Conservation (phyloP, 768 basidiomycete species). For the Amanita molliuscula region DNA sequence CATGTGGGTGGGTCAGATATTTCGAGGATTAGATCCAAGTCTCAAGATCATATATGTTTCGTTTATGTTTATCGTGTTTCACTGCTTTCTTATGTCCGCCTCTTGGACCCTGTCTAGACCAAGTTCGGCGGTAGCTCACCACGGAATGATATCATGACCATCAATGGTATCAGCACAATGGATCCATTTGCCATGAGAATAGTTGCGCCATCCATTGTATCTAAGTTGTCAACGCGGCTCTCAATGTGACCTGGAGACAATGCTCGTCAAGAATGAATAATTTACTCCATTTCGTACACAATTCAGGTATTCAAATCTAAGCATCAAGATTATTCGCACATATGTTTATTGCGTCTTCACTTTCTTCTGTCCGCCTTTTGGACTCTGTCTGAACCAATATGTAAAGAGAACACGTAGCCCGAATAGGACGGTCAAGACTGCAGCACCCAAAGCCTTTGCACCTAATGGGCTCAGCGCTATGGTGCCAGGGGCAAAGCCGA, state of each 20-base stretch:
- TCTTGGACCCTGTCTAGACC: conserved; percentile 6
- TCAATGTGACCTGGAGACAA: no score
- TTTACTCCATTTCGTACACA: no score
- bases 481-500: conserved; percentile 5
- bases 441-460: conserved; percentile 23
- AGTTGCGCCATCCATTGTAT: no score
- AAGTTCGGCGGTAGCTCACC: no score
- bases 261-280: no score
- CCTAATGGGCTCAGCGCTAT: conserved; percentile 15
- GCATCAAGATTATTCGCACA: not conserved
- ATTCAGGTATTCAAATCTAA: not conserved
- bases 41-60: not conserved
- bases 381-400: conserved; percentile 14
- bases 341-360: not conserved
- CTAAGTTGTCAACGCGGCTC: no score
- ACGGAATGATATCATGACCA: no score
- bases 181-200: no score
- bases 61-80: not conserved
- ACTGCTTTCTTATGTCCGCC: not conserved
- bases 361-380: not conserved
- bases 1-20: not conserved
- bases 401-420: conserved; percentile 21
- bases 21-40: not conserved
- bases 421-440: conserved; percentile 22
- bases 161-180: no score